A percentile compares a stretch with the other conserved stretches of the same genome.
Evolutionary conservation across 2,329 filamentous ascomycete species (phyloP).

Genomic region (Colletotrichum sublineola): DNA sequence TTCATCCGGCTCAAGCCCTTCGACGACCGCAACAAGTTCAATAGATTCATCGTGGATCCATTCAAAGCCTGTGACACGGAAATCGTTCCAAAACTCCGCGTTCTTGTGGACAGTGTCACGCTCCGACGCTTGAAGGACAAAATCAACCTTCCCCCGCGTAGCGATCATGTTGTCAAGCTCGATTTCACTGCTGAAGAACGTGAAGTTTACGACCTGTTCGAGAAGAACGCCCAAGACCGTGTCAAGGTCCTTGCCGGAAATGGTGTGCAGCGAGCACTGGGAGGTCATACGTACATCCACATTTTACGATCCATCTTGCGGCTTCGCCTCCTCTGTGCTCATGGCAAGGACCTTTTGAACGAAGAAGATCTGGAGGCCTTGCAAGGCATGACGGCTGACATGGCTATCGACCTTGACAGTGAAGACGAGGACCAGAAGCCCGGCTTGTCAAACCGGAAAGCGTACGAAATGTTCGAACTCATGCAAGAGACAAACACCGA

Average conservation of each 20-base stretch:
- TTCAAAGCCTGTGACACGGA: conserved; percentile 90
- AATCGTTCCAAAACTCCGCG: conserved; percentile 85
- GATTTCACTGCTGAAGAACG: conserved; percentile 82
- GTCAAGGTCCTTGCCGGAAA: conserved; percentile 78
- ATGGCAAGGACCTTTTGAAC: conserved; percentile 90
- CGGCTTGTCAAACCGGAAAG: conserved; percentile 75
- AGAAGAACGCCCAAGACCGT: conserved; percentile 82
- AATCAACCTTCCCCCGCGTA: conserved; percentile 82
- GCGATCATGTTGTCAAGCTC: conserved; percentile 80
- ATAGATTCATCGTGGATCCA: conserved; percentile 82
- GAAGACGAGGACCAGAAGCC: conserved; percentile 72
- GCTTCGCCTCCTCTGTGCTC: conserved; percentile 90
- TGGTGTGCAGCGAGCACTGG: conserved; percentile 72
- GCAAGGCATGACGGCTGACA: conserved; percentile 84
- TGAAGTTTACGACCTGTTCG: conserved; percentile 86
- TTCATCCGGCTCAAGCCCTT: conserved; percentile 91
- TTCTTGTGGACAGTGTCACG: conserved; percentile 95
- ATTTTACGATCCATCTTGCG: conserved; percentile 93
- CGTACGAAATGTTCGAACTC: conserved; percentile 87
- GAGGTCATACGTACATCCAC: conserved; percentile 91
- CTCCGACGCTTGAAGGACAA: conserved; percentile 92
- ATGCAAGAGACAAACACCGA: conserved; percentile 87
- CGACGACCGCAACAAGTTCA: conserved; percentile 81
- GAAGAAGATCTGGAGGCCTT: conserved; percentile 85
- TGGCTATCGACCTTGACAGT: conserved; percentile 90